These are phyloP conservation scores for Salix exigua DNA, from an alignment of 345 rosid genomes.

Conservation along the genomic window DNA sequence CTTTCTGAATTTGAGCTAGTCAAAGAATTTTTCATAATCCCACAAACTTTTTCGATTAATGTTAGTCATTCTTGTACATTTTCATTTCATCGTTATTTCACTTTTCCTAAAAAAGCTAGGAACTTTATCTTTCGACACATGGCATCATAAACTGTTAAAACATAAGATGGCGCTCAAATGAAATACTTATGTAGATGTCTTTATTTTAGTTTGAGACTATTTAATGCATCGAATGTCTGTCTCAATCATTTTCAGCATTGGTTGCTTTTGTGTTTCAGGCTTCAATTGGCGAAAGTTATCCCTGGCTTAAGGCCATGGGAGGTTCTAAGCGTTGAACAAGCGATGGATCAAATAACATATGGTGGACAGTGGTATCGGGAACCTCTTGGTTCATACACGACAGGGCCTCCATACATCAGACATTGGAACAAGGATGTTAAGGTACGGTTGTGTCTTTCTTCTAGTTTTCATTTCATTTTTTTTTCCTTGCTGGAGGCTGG, in stretches of 20 bases:
- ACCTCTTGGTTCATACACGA: conserved; percentile 68
- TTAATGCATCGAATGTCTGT: not conserved
- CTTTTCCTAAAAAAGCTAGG: too few species aligned
- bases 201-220: not conserved
- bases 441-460: conserved; percentile 30
- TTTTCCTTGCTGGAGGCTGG: not conserved
- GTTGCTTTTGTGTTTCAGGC: conserved; percentile 37
- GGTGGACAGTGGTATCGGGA: conserved; percentile 87
- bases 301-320: conserved; percentile 99
- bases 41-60: too few species aligned
- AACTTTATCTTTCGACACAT: too few species aligned
- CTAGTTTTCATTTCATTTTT: not conserved
- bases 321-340: conserved; percentile 85
- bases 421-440: conserved; percentile 58
- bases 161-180: too few species aligned
- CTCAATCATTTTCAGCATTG: not conserved
- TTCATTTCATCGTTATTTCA: too few species aligned
- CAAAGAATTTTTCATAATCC: too few species aligned
- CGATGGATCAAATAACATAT: conserved; percentile 83
- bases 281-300: conserved; percentile 53
- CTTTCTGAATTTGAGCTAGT: too few species aligned
- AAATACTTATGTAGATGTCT: not conserved
- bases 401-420: conserved; percentile 78
- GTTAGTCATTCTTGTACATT: too few species aligned
- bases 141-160: too few species aligned